Evolutionary conservation across 192 early-diverging fungal genomes (phyloP).

Genomic region (Helicostylum pulchrum): DNA sequence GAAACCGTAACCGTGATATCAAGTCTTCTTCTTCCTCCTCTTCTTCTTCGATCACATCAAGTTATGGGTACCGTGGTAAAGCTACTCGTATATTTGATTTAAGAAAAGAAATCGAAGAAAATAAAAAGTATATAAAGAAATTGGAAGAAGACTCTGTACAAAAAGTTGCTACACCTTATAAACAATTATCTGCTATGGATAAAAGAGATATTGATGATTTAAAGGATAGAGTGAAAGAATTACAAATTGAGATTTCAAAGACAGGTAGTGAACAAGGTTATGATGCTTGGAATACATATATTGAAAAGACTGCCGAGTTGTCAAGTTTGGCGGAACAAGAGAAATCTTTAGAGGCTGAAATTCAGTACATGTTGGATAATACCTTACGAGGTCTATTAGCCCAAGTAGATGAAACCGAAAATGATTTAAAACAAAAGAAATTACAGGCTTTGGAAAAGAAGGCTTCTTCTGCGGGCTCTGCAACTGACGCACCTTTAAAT

Average conservation of each 20-base stretch:
- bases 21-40: conserved; percentile 12
- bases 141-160: conserved; percentile 14
- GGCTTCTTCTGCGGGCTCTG: conserved; percentile 9
- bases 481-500: conserved; percentile 7
- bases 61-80: conserved; percentile 37
- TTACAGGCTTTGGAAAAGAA: conserved; percentile 40
- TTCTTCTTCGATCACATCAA: conserved; percentile 12
- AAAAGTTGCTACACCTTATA: conserved; percentile 10
- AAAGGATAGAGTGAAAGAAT: conserved; percentile 40
- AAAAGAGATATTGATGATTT: conserved; percentile 41
- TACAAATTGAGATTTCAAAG: conserved; percentile 35
- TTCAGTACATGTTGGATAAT: conserved; percentile 36
- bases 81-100: conserved; percentile 33
- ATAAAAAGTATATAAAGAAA: conserved; percentile 16
- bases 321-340: conserved; percentile 45
- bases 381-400: conserved; percentile 34
- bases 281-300: conserved; percentile 26
- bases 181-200: conserved; percentile 26
- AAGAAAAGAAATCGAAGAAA: conserved; percentile 26
- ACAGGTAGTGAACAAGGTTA: conserved; percentile 11
- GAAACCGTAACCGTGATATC: conserved; percentile 10
- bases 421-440: conserved; percentile 42
- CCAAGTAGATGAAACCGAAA: conserved; percentile 46
- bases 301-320: conserved; percentile 40
- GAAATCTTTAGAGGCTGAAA: conserved; percentile 44